phyloP scores from a whole-genome alignment of 164 flowering plant genomes.

The Berberis thunbergii region DNA sequence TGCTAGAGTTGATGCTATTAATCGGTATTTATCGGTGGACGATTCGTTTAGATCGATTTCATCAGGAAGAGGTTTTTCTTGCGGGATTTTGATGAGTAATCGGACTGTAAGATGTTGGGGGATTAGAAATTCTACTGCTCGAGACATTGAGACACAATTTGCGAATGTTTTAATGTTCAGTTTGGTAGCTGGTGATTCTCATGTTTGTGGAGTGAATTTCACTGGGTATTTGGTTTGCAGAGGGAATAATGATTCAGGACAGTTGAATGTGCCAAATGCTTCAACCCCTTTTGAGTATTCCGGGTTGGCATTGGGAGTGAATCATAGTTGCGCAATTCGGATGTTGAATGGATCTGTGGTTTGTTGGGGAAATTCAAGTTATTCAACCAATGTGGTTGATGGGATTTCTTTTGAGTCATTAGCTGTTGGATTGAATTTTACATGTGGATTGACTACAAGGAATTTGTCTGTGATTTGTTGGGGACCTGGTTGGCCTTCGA shows the following conservation, averaged over 20 bases:
- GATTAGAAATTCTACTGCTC: background rate
- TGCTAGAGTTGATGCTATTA: background rate
- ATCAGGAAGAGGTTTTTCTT: slow-evolving; percentile 57
- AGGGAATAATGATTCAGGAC: slow-evolving; percentile 44
- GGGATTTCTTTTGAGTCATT: slow-evolving; percentile 38
- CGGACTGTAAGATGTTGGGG: slow-evolving; percentile 45
- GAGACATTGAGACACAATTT: slow-evolving; percentile 14
- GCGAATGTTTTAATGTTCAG: slow-evolving; percentile 27
- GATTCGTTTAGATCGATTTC: slow-evolving; percentile 28
- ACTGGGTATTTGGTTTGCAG: slow-evolving; percentile 39
- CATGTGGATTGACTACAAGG: slow-evolving; percentile 57
- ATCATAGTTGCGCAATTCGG: slow-evolving; percentile 44
- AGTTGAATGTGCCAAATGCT: slow-evolving; percentile 26
- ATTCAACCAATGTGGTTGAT: slow-evolving; percentile 12
- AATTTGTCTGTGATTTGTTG: slow-evolving; percentile 69
- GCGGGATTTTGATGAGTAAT: slow-evolving; percentile 37
- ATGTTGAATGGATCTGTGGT: slow-evolving; percentile 30
- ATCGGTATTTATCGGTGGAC: background rate
- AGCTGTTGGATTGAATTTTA: slow-evolving; percentile 50
- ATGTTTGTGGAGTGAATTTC: slow-evolving; percentile 48
- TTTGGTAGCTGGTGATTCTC: slow-evolving; percentile 50
- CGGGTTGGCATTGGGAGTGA: slow-evolving; percentile 35
- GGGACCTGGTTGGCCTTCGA: slow-evolving; percentile 57
- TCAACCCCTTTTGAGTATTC: slow-evolving; percentile 15
- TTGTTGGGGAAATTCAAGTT: slow-evolving; percentile 65